A percentile compares a stretch with the other conserved stretches of the same genome.
Evolutionary conservation across 768 basidiomycete genomes (phyloP).

Genomic region (Tulasnella sp.): DNA sequence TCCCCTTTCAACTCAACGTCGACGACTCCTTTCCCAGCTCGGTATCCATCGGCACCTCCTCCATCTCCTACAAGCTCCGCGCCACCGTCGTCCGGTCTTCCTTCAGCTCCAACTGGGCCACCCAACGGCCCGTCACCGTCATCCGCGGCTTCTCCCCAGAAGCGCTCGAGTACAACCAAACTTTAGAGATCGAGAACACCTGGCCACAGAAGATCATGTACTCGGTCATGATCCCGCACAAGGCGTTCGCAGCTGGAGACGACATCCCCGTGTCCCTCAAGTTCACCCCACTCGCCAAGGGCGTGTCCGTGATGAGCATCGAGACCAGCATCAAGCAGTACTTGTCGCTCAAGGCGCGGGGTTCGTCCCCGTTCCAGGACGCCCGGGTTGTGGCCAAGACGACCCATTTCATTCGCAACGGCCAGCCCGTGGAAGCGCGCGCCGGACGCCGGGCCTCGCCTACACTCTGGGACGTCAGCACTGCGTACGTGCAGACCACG

Average conservation of each 20-base stretch:
- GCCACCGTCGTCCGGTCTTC: slow-evolving; percentile 78
- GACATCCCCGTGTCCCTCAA: slow-evolving; percentile 75
- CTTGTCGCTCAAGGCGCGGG: slow-evolving; percentile 55
- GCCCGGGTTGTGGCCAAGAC: slow-evolving; percentile 56
- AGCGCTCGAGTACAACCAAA: slow-evolving; percentile 92
- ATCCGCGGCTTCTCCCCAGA: slow-evolving; percentile 71
- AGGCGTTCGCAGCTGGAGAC: slow-evolving; percentile 92
- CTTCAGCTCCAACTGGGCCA: slow-evolving; percentile 59
- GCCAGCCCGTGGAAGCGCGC: slow-evolving; percentile 45
- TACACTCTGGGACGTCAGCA: background rate
- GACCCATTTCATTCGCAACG: slow-evolving; percentile 65
- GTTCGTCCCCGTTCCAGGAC: slow-evolving; percentile 55
- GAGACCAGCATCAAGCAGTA: slow-evolving; percentile 68
- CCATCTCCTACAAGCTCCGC: slow-evolving; percentile 83
- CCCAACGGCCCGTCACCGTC: slow-evolving; percentile 58
- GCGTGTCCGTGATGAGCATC: slow-evolving; percentile 65
- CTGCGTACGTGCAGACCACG: slow-evolving; percentile 20
- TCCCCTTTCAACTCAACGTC: slow-evolving; percentile 86
- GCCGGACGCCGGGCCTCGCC: background rate
- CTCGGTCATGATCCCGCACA: slow-evolving; percentile 87
- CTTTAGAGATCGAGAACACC: slow-evolving; percentile 79
- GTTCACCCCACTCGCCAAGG: slow-evolving; percentile 82
- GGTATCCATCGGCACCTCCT: slow-evolving; percentile 48
- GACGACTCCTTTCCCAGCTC: slow-evolving; percentile 82
- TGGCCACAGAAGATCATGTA: slow-evolving; percentile 99